Evolutionary conservation across 371 early-diverging fungal species (phyloP), one percentile per base, ranked within the genome.

Genomic region (Mortierella sp.): DNA sequence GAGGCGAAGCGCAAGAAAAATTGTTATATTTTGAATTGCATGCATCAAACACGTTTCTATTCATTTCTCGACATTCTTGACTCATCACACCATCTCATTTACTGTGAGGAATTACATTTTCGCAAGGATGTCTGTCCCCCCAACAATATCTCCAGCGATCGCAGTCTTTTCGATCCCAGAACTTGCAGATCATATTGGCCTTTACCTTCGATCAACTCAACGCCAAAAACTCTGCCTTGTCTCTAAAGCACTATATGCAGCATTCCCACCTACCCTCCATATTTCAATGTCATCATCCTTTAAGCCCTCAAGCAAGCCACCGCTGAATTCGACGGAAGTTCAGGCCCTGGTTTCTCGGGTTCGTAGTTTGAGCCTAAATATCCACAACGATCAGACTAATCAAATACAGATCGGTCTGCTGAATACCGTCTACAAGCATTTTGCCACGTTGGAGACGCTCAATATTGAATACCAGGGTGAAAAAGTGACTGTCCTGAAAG

Each of bases 121-220:
- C 18, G 12, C 45, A 45, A 45, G 18, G 45, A 12, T 45, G 45
- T 45, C 45, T 45, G 45, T 45, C 45, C 12, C 45, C 16, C 45
- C 16, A 45, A 45, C 12, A 45, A 18, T 10, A 12, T 18, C 43
- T 5, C 45, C 37, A 2, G 39, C 24, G 24, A 6, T 39, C 2
- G n/a, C 16, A 1, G 66, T 75, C 40, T 75, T 75, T 35, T 75
- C 76, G 10, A 66, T 76, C 26, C 77, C 72, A 10, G 77, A 76
- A 26, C 63, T 76, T 2, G 60, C 59, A 4, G 45, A 52, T 12
- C 43, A 40, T 37, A 59, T 76, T 32, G 49, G 39, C 10, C 22
- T n/a, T 3, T 76, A 63, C 24, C 64, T 76, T n/a, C 47, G 71
- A 55, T 57, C 72, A 28, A 22, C 30, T 0, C 47, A 71, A 9